phyloP scores from a whole-genome alignment of 495 filamentous ascomycete species.

The Alectoria sarmentosa region DNA sequence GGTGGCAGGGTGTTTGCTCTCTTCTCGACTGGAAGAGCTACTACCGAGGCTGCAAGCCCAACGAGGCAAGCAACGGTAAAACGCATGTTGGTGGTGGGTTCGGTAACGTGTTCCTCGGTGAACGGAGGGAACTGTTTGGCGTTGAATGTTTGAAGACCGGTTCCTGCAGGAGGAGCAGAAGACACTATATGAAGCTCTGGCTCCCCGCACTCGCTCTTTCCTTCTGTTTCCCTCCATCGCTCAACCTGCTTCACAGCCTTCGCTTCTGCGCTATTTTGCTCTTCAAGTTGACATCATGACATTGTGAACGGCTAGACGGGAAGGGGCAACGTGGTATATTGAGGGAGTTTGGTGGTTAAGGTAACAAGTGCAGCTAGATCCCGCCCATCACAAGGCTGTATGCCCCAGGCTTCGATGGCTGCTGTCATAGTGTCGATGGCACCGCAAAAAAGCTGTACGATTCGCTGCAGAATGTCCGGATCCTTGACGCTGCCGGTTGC shows the following conservation, averaged over 20 bases:
- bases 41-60: slow-evolving; percentile 7
- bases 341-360: background rate
- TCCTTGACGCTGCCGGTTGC: background rate
- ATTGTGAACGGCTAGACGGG: background rate
- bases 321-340: background rate
- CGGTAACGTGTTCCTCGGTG: background rate
- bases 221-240: background rate
- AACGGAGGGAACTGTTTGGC: background rate
- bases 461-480: background rate
- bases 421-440: background rate
- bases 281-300: slow-evolving; percentile 5
- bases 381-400: background rate
- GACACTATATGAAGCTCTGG: background rate
- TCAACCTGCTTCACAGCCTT: background rate
- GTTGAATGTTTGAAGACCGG: background rate
- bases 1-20: slow-evolving; percentile 23
- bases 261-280: background rate
- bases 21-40: slow-evolving; percentile 23
- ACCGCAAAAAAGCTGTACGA: background rate
- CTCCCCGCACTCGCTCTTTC: background rate
- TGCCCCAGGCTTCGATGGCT: background rate
- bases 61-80: slow-evolving; percentile 17
- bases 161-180: background rate
- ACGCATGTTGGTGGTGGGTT: slow-evolving; percentile 16
- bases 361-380: background rate